A percentile compares a stretch with the other conserved stretches of the same genome.
These are phyloP conservation scores for Colletotrichum simmondsii DNA, from an alignment of 2,329 filamentous ascomycete species.

Conservation along the genomic window DNA sequence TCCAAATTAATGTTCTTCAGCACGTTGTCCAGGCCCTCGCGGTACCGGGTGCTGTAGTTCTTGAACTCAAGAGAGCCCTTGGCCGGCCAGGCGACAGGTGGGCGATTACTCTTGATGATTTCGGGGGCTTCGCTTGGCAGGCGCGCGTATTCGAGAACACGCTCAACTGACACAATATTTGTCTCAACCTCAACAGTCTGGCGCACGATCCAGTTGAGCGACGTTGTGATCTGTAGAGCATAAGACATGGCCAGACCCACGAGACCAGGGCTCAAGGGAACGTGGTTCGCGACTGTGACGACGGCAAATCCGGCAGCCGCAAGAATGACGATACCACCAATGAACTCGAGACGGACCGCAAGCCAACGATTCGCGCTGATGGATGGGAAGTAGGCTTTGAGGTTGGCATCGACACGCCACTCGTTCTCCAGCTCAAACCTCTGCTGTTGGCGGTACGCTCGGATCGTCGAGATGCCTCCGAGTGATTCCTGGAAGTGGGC, in stretches of 20 bases:
- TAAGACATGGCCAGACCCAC: constrained; percentile 98
- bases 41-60: constrained; percentile 94
- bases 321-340: constrained; percentile 94
- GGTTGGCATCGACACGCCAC: constrained; percentile 95
- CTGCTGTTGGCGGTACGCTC: constrained; percentile 89
- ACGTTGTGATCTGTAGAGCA: constrained; percentile 95
- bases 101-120: constrained; percentile 87
- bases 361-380: constrained; percentile 96
- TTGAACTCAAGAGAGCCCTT: constrained; percentile 90
- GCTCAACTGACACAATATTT: constrained; percentile 99
- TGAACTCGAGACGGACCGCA: constrained; percentile 92
- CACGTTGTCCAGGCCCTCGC: constrained; percentile 88
- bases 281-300: constrained; percentile 78
- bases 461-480: constrained; percentile 92
- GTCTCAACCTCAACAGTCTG: constrained; percentile 99
- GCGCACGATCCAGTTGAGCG: constrained; percentile 98
- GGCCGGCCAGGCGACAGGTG: constrained; percentile 90
- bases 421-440: constrained; percentile 95
- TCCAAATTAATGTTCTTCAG: constrained; percentile 91
- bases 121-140: constrained; percentile 95
- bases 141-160: constrained; percentile 93
- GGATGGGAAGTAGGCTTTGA: constrained; percentile 94
- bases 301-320: constrained; percentile 85
- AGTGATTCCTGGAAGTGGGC: constrained; percentile 98
- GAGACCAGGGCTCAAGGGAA: constrained; percentile 73